A percentile compares a stretch with the other conserved stretches of the same genome.
phyloP scores from a whole-genome alignment of 1,284 basidiomycete genomes.

The Cerrena zonata region DNA sequence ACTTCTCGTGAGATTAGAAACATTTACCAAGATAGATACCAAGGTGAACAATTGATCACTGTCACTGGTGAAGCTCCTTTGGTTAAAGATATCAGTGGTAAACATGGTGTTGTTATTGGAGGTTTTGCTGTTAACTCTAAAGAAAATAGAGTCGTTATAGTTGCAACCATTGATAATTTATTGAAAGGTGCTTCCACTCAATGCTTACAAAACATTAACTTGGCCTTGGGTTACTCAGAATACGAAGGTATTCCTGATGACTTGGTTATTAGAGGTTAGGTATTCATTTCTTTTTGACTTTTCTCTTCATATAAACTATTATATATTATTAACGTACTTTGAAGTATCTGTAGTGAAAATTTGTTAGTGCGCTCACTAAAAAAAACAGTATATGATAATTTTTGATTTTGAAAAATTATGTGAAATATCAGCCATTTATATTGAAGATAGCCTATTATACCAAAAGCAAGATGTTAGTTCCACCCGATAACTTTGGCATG shows the following conservation, averaged over 20 bases:
- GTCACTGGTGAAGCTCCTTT: conserved; percentile 68
- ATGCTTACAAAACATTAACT: conserved; percentile 88
- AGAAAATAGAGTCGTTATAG: conserved; percentile 88
- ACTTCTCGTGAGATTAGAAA: conserved; percentile 69
- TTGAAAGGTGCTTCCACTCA: conserved; percentile 98
- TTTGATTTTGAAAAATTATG: too few species aligned
- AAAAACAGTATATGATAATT: too few species aligned
- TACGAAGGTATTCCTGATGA: conserved; percentile 83
- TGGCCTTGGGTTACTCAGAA: conserved; percentile 90
- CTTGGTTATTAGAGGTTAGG: too few species aligned
- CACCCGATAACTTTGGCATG: too few species aligned
- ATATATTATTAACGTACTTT: too few species aligned
- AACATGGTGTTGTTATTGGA: conserved; percentile 87
- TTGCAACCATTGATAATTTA: conserved; percentile 91
- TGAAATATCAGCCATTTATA: too few species aligned
- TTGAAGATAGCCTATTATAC: too few species aligned
- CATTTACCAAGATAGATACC: conserved; percentile 79
- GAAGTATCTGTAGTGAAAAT: too few species aligned
- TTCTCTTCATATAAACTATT: too few species aligned
- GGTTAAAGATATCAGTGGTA: conserved; percentile 70
- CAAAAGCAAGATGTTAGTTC: too few species aligned
- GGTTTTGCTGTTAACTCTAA: conserved; percentile 90
- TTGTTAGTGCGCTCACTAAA: too few species aligned
- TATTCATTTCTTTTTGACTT: too few species aligned
- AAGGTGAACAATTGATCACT: conserved; percentile 66